Evolutionary conservation across 192 early-diverging fungal species (phyloP), one percentile per base, ranked within the genome.

Genomic region (Backusella morwellensis): DNA sequence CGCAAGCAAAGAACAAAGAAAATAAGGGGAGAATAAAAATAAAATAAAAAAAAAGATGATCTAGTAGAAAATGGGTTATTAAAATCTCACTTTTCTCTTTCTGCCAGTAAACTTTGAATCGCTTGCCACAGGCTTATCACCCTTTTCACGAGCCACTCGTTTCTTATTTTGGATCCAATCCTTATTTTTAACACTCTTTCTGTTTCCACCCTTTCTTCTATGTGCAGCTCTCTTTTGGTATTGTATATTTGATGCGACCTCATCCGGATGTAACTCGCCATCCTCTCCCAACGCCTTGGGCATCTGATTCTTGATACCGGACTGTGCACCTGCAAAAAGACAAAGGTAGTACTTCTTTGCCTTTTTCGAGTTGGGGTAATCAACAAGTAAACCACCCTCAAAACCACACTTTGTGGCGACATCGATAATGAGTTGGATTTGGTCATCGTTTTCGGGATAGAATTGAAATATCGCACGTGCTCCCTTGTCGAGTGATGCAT

Each of bases 381-480:
- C 97, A 7, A 98, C 91, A 0, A 99, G 91, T 17, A 99, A 78
- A 75, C 98, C 98, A 66, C 97, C 97, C 29, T 96, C 95, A 77
- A 99, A 99, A 40, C 98, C 98, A 80, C 94, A 94, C 72, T 92
- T 90, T 83, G 96, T 95, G 12, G 98, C 95, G 7, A 85, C 85
- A 52, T 90, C 87, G 80, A 96, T 92, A 73, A 99, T 95, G 86
- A 98, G 87, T 77, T 99, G 93, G 44, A 97, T 90, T 83, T 99
- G 98, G 68, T 92, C 86, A 73, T 96, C 93, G 83, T 97, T 97
- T 82, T 98, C 97, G 0, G 98, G 97, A 80, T 99, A 98, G 76
- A 99, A 98, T 86, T 99, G 98, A 86, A 98, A 99, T 32, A 99
- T 89, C 11, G 96, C 96, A n/a, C 96, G 86, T 11, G 96, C 94